These are phyloP conservation scores for Fusarium humuli DNA, from an alignment of 2,329 filamentous ascomycete genomes.

Conservation along the genomic window DNA sequence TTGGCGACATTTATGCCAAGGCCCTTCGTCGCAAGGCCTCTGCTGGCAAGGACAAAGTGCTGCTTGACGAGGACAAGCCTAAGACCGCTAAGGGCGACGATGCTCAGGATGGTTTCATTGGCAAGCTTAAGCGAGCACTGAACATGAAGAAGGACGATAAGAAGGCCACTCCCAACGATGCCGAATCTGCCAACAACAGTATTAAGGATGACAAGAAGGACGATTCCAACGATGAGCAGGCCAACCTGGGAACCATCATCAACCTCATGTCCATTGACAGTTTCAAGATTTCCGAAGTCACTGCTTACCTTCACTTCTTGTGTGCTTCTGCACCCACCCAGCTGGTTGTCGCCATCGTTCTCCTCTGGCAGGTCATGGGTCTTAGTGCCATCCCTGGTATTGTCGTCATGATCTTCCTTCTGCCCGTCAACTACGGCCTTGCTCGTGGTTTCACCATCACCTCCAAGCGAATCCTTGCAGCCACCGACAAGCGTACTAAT, in stretches of 20 bases:
- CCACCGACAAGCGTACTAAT: constrained; percentile 95
- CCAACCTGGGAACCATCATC: constrained; percentile 97
- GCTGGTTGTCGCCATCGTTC: constrained; percentile 79
- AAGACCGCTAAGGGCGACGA: constrained; percentile 52
- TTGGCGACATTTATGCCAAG: constrained; percentile 98
- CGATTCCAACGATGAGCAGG: constrained; percentile 72
- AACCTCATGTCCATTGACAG: constrained; percentile 99
- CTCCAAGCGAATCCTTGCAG: constrained; percentile 90
- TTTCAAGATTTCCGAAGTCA: constrained; percentile 97
- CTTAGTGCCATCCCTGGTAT: constrained; percentile 95
- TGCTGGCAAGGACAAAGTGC: constrained; percentile 77
- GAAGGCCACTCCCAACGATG: constrained; percentile 51
- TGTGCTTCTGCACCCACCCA: constrained; percentile 92
- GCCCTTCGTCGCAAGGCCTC: constrained; percentile 91
- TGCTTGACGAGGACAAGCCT: constrained; percentile 65
- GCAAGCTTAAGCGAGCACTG: constrained; percentile 66
- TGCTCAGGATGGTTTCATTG: constrained; percentile 56
- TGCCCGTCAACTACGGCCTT: constrained; percentile 91
- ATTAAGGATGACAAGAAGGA: constrained; percentile 53
- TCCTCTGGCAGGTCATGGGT: constrained; percentile 92
- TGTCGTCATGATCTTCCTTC: constrained; percentile 85
- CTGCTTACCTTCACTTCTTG: constrained; percentile 95
- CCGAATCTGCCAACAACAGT: constrained; percentile 52
- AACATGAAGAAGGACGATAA: constrained; percentile 70
- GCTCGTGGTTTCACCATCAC: constrained; percentile 86